A percentile compares a stretch with the other conserved stretches of the same genome.
Conservation (phyloP, 192 early-diverging fungal species). For the Coemansia sp. region DNA sequence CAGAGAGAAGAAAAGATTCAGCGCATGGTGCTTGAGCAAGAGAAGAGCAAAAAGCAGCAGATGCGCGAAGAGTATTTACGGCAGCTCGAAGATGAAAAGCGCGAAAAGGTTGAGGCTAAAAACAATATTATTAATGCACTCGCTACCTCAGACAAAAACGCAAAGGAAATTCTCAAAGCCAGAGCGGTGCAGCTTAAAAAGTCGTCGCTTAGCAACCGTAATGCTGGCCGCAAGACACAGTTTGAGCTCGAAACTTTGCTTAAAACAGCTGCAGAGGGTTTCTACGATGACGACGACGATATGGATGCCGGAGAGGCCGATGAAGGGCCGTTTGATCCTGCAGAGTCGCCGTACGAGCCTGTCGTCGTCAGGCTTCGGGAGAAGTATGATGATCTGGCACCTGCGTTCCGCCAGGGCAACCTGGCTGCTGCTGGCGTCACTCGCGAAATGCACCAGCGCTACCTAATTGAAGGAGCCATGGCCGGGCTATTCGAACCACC, state of each 20-base stretch:
- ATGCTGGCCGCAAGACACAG: slow-evolving; percentile 18
- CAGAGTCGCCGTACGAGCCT: slow-evolving; percentile 46
- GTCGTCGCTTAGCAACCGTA: slow-evolving; percentile 39
- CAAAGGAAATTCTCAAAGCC: slow-evolving; percentile 44
- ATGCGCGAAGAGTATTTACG: slow-evolving; percentile 67
- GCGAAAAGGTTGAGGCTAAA: slow-evolving; percentile 63
- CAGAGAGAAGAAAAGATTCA: slow-evolving; percentile 61
- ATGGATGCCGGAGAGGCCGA: slow-evolving; percentile 22
- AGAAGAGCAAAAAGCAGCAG: slow-evolving; percentile 52
- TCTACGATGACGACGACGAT: slow-evolving; percentile 22
- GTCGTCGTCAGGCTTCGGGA: slow-evolving; percentile 23
- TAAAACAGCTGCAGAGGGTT: slow-evolving; percentile 18
- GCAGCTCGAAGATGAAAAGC: slow-evolving; percentile 70
- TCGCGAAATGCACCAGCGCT: slow-evolving; percentile 51
- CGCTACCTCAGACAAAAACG: slow-evolving; percentile 46
- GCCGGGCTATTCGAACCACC: slow-evolving; percentile 43
- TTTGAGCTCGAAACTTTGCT: slow-evolving; percentile 35
- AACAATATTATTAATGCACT: slow-evolving; percentile 73
- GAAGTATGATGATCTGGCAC: slow-evolving; percentile 39
- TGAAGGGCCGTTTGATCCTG: slow-evolving; percentile 32
- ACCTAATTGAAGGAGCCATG: slow-evolving; percentile 46
- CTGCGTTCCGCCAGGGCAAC: slow-evolving; percentile 32
- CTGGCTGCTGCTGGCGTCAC: slow-evolving; percentile 47
- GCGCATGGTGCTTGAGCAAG: slow-evolving; percentile 51
- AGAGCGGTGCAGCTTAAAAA: slow-evolving; percentile 44